Evolutionary conservation across 1,139 yeast genomes (phyloP), one percentile per base, ranked within the genome.

Genomic region (Yamadazyma jaroonii): DNA sequence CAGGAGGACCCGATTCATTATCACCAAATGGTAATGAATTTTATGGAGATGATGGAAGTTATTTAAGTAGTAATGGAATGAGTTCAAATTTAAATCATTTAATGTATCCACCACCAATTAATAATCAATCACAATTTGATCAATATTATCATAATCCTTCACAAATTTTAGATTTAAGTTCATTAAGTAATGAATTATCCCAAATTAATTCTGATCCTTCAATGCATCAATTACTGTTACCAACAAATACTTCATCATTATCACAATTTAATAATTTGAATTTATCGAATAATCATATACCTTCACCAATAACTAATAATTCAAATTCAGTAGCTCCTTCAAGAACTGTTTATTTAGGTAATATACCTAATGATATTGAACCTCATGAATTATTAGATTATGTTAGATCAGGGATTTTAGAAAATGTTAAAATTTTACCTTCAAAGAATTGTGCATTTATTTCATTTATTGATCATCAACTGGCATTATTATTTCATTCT

Each of bases 351-450:
- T 88, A 89, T 57, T 68, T 92, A 50, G 97, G 97, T 9, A 89
- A 88, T 55, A 76, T 92, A 31, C 97, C 97, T 1, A 63, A 74
- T n/a, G 87, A 84, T 46, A 73, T 89, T 41, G 79, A 89, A 22
- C 81, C 94, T 3, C 81, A 84, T 52, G 96, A 88, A 53, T 65
- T 92, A 39, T 71, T 92, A 53, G 92, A 88, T 56, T 92, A 87
- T 57, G 96, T 92, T 23, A 78, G 95, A 49, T 84, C 95, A 23
- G 97, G 97, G 17, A 81, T 89, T 14, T 79, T 92, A 42, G 98
- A 92, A 63, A 80, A 79, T 42, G 82, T 77, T 38, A 74, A 74
- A 54, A 69, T 78, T 35, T 60, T 78, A 26, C 79, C 81, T 7
- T 56, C 71, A 17, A 78, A 77, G 46, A 77, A 75, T 53, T 78